Conservation (phyloP, 2,329 filamentous ascomycete genomes). For the Talaromyces amestolkiae region DNA sequence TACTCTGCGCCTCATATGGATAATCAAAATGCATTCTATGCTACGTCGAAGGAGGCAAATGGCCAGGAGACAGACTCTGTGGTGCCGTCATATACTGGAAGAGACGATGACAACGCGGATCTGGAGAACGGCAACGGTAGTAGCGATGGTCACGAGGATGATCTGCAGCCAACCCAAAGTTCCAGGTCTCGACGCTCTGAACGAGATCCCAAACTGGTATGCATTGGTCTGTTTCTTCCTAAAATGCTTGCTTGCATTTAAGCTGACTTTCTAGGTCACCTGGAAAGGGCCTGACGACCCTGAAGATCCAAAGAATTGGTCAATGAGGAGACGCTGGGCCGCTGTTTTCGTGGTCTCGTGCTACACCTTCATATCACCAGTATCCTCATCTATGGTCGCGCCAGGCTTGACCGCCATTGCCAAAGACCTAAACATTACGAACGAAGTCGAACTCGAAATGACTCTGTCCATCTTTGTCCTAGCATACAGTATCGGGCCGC, state of each 20-base stretch:
- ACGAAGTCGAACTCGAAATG: conserved; percentile 46
- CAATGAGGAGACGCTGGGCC: conserved; percentile 55
- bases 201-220: conserved; percentile 15
- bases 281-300: conserved; percentile 56
- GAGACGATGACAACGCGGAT: conserved; percentile 9
- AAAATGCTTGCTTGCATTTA: not conserved
- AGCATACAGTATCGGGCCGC: conserved; percentile 54
- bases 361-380: conserved; percentile 63
- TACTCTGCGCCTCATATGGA: conserved; percentile 18
- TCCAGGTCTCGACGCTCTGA: conserved; percentile 15
- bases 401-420: conserved; percentile 54
- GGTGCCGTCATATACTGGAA: not conserved
- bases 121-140: conserved; percentile 10
- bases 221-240: not conserved
- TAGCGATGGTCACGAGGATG: not conserved
- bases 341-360: conserved; percentile 55
- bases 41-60: not conserved
- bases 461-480: conserved; percentile 57
- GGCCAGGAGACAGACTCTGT: conserved; percentile 3
- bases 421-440: conserved; percentile 53
- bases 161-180: conserved; percentile 7
- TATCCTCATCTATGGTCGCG: conserved; percentile 61
- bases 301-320: conserved; percentile 55
- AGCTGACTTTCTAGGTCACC: conserved; percentile 31
- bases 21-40: conserved; percentile 16